A percentile compares a stretch with the other conserved stretches of the same genome.
phyloP scores from a whole-genome alignment of 192 early-diverging fungal species.

The Podila minutissima region DNA sequence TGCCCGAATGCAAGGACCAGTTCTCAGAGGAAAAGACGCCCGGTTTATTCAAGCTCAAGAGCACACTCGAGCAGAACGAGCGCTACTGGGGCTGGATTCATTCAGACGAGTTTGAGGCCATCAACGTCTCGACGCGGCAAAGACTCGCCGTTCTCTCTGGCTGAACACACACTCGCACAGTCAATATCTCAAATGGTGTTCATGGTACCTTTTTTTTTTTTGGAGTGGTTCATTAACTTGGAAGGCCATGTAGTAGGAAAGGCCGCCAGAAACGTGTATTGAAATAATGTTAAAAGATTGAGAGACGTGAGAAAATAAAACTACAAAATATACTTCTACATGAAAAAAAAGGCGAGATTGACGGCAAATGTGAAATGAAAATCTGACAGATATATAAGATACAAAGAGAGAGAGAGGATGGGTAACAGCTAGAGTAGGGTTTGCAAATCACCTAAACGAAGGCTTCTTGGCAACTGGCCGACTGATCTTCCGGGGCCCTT shows the following conservation, averaged over 20 bases:
- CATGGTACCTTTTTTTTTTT: not conserved
- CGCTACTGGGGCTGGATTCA: slow-evolving; percentile 24
- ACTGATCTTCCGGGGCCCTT: slow-evolving; percentile 42
- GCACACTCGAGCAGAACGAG: slow-evolving; percentile 6
- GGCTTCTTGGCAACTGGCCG: slow-evolving; percentile 21
- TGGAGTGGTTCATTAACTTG: too few species aligned
- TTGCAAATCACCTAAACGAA: not conserved
- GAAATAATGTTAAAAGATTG: too few species aligned
- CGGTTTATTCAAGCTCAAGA: slow-evolving; percentile 20
- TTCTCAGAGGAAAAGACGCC: slow-evolving; percentile 18
- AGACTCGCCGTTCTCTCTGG: slow-evolving; percentile 33
- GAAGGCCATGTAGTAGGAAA: too few species aligned
- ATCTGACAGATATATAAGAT: not conserved
- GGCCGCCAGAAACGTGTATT: too few species aligned
- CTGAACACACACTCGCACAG: not conserved
- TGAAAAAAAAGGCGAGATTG: not conserved
- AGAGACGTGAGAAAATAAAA: not conserved
- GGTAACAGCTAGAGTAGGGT: not conserved
- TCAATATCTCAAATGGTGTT: not conserved
- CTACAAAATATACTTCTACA: slow-evolving; percentile 6
- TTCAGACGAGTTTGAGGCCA: slow-evolving; percentile 31
- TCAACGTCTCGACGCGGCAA: slow-evolving; percentile 31
- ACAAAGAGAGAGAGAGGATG: not conserved
- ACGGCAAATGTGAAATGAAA: not conserved
- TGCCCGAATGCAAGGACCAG: slow-evolving; percentile 32